phyloP scores from a whole-genome alignment of 306 rosid genomes.

The Argentina anserina region DNA sequence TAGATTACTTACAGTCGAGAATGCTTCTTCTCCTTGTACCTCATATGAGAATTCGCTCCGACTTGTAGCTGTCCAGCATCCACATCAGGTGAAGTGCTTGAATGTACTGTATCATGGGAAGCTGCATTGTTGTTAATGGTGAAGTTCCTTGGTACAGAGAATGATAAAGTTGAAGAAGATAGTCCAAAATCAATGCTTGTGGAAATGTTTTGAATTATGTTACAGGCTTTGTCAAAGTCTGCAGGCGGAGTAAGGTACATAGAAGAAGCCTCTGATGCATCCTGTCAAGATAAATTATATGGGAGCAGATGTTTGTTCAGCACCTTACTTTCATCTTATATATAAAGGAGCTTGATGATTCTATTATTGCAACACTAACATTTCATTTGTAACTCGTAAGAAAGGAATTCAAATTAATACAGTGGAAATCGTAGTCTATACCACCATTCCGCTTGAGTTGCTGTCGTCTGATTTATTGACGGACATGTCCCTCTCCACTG shows the following conservation, averaged over 20 bases:
- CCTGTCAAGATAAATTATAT: slow-evolving; percentile 41
- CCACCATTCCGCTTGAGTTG: slow-evolving; percentile 48
- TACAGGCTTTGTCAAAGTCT: slow-evolving; percentile 26
- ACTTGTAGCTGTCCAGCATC: slow-evolving; percentile 25
- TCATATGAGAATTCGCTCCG: slow-evolving; percentile 29
- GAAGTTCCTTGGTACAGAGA: slow-evolving; percentile 38
- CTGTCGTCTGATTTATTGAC: slow-evolving; percentile 43
- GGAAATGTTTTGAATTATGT: slow-evolving; percentile 17
- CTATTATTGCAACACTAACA: background rate
- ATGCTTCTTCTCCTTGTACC: slow-evolving; percentile 41
- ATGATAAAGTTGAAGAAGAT: slow-evolving; percentile 37
- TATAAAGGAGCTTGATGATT: background rate
- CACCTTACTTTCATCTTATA: background rate
- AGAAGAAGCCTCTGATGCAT: slow-evolving; percentile 41
- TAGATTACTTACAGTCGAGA: slow-evolving; percentile 41
- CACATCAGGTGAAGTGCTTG: slow-evolving; percentile 29
- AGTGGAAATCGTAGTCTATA: slow-evolving; percentile 28
- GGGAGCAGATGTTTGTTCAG: background rate
- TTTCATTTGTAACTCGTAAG: background rate
- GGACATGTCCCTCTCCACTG: slow-evolving; percentile 49
- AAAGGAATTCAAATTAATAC: no score
- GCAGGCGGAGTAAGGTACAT: slow-evolving; percentile 25
- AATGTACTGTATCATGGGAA: slow-evolving; percentile 31
- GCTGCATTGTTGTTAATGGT: slow-evolving; percentile 29
- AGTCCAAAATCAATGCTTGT: slow-evolving; percentile 32